Percentiles rank a stretch among this genome's conserved stretches.
phyloP scores from a whole-genome alignment of 371 early-diverging fungal species.

The Massospora cicadina region DNA sequence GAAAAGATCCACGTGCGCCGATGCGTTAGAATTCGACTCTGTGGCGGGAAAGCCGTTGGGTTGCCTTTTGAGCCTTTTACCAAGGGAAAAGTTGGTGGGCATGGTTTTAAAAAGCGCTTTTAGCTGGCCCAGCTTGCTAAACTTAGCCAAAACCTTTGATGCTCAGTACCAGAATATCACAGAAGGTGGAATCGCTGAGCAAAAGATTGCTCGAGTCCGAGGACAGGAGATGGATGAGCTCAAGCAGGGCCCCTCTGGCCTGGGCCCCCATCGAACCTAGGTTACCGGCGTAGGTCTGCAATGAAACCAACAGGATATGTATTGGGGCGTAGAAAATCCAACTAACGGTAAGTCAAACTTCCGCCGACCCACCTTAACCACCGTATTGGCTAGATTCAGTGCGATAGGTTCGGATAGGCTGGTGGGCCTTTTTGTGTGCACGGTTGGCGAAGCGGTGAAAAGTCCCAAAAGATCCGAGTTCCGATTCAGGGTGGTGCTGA shows the following conservation, averaged over 20 bases:
- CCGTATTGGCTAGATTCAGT: background rate
- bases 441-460: background rate
- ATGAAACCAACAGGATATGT: background rate
- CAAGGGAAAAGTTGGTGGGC: background rate
- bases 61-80: background rate
- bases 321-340: background rate
- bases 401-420: background rate
- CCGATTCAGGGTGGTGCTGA: background rate
- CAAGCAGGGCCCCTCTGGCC: background rate
- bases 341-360: background rate
- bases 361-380: background rate
- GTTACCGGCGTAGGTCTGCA: background rate
- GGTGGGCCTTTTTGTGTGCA: background rate
- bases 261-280: background rate
- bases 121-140: background rate
- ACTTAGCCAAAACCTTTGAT: background rate
- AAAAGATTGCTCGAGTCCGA: background rate
- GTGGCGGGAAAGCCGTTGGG: too few relatives aligned
- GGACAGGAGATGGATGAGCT: background rate
- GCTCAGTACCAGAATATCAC: background rate
- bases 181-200: background rate
- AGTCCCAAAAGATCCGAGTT: background rate
- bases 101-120: conserved; percentile 2
- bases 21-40: background rate
- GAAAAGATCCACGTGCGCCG: conserved; percentile 1